These are phyloP conservation scores for Aspergillus diversus DNA, from an alignment of 495 filamentous ascomycete species.

Conservation along the genomic window DNA sequence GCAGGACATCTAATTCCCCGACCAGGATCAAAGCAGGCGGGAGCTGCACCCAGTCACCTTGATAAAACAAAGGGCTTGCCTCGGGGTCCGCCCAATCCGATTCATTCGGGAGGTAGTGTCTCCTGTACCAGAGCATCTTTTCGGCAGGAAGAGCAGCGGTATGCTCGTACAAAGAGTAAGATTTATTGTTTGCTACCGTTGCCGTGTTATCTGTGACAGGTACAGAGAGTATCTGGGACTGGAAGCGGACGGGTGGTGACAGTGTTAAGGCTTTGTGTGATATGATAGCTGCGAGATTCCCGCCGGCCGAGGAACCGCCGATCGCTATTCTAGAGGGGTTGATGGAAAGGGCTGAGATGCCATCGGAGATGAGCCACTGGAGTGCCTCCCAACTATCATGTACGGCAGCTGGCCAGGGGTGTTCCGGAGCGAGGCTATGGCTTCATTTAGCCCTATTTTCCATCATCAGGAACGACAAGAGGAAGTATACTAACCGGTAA, in stretches of 20 bases:
- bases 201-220: conserved; percentile 63
- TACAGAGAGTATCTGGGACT: conserved; percentile 50
- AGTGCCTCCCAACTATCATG: conserved; percentile 61
- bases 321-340: background rate
- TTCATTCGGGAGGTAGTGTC: conserved; percentile 56
- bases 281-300: conserved; percentile 2
- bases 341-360: conserved; percentile 19
- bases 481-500: conserved; percentile 44
- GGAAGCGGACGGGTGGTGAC: background rate
- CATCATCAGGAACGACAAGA: background rate
- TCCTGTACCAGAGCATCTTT: conserved; percentile 64
- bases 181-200: conserved; percentile 42
- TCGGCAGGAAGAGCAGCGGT: conserved; percentile 53
- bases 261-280: background rate
- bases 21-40: conserved; percentile 57
- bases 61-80: conserved; percentile 57
- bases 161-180: conserved; percentile 54
- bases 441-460: background rate
- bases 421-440: conserved; percentile 55
- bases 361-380: conserved; percentile 53
- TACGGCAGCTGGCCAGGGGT: conserved; percentile 59
- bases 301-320: conserved; percentile 5
- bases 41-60: conserved; percentile 50
- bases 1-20: conserved; percentile 59
- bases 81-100: conserved; percentile 52